phyloP scores from a whole-genome alignment of 108 stramenopile genomes.

The Fragilaria crotonensis region DNA sequence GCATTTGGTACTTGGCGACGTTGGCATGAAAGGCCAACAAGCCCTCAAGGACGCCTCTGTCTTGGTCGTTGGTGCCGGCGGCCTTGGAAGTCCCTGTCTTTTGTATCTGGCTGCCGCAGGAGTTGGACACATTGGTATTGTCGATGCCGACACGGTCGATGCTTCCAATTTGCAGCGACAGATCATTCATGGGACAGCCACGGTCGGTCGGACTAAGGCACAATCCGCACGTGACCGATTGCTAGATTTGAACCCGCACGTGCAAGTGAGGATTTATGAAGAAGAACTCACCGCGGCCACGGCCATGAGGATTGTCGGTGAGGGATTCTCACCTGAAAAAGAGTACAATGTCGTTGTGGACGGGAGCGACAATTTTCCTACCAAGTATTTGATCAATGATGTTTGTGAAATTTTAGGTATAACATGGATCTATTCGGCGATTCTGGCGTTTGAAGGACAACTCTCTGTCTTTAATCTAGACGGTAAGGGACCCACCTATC shows the following conservation, averaged over 20 bases:
- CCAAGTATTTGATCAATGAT: constrained; percentile 94
- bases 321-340: constrained; percentile 38
- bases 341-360: constrained; percentile 83
- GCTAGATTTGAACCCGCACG: constrained; percentile 76
- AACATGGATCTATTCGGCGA: constrained; percentile 89
- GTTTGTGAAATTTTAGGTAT: constrained; percentile 74
- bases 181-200: constrained; percentile 83
- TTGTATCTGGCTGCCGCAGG: constrained; percentile 96
- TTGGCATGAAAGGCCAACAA: constrained; percentile 71
- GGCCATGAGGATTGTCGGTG: constrained; percentile 51
- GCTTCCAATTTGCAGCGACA: constrained; percentile 93
- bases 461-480: constrained; percentile 75
- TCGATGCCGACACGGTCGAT: constrained; percentile 92
- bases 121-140: constrained; percentile 83
- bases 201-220: constrained; percentile 76
- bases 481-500: constrained; percentile 70
- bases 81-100: constrained; percentile 85
- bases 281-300: constrained; percentile 76
- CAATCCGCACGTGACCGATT: constrained; percentile 66
- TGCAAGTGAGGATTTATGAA: constrained; percentile 57
- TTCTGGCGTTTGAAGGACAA: constrained; percentile 94
- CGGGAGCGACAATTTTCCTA: constrained; percentile 93
- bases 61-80: constrained; percentile 92
- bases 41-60: constrained; percentile 73
- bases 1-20: constrained; percentile 81